phyloP scores from a whole-genome alignment of 2,329 filamentous ascomycete species.

The Pyrenochaeta sp. region DNA sequence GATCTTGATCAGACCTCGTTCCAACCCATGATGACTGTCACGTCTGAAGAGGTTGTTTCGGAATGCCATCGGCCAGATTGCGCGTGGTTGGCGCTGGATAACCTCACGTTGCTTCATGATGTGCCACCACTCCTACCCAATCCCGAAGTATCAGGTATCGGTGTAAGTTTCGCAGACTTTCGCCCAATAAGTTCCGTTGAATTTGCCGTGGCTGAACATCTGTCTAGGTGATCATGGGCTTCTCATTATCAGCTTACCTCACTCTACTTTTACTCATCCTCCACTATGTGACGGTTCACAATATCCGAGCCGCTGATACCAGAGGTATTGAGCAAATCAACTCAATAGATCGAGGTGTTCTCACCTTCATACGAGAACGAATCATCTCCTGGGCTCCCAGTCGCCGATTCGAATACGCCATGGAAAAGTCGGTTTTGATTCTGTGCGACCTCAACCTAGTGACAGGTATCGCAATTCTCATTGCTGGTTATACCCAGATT shows the following conservation, averaged over 20 bases:
- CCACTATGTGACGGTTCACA: conserved; percentile 20
- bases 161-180: conserved; percentile 15
- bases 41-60: not conserved
- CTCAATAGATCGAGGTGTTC: conserved; percentile 19
- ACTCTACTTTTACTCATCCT: conserved; percentile 28
- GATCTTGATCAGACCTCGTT: too few relatives aligned
- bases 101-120: conserved; percentile 13
- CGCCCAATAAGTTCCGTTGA: not conserved
- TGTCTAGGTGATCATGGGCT: conserved; percentile 32
- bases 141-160: conserved; percentile 33
- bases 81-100: conserved; percentile 24
- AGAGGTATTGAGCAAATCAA: conserved; percentile 15
- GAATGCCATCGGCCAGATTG: conserved; percentile 27
- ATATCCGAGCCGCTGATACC: conserved; percentile 3
- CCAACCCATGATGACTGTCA: not conserved
- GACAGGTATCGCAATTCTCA: conserved; percentile 32
- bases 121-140: conserved; percentile 22
- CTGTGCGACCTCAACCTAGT: conserved; percentile 36
- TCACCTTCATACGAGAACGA: conserved; percentile 18
- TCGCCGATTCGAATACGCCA: conserved; percentile 31
- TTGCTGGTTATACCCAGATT: conserved; percentile 30
- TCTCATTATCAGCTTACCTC: conserved; percentile 34
- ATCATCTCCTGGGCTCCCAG: conserved; percentile 28
- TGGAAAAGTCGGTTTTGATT: conserved; percentile 37
- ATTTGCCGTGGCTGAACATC: not conserved